Base-by-base conservation (phyloP, 129 eudicot genomes). In the Escallonia herrerae region DNA sequence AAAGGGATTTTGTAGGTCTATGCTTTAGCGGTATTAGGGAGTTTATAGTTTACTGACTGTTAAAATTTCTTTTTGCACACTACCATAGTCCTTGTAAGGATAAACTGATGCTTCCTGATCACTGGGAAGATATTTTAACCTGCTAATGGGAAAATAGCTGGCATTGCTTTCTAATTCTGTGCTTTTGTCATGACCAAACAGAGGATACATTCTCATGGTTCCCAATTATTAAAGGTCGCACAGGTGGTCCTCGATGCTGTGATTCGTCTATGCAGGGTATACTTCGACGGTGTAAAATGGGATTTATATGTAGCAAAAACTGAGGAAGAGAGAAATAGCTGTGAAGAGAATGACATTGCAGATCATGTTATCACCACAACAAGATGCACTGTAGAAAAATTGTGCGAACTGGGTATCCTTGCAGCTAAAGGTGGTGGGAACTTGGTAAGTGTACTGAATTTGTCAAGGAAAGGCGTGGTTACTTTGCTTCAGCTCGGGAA, bases 381-480 rank as follows among this genome's bases (percentile, higher is more conserved):
- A 58, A 86, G 76, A 66, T 75, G 69, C 56, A 77, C 87, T 0
- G 59, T 93, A 9, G 84, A 86, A 79, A 85, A 66, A 50, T 75
- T 93, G 77, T 86, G 85, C 53, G 85, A 93, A 69, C 63, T 93
- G 81, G 96, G 98, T 13, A 60, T 75, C 58, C 71, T 83, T 75
- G 95, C 96, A 48, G 98, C 91, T 59, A 83, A 82, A 77, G 83
- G 81, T 72, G 98, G 98, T 44, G 98, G 98, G 63, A 84, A 76
- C 80, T 79, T 88, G 64, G 98, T 88, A 8, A 66, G 66, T 63
- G 62, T 93, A 46, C 81, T 93, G 46, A 93, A 93, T 78, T 48
- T 85, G 75, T 89, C 98, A 58, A 88, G 98, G 98, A 93, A 93
- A 93, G 96, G 98, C 52, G 98, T 93, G 46, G 95, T 93, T 68